These are phyloP conservation scores for Saccharomyces uvarum DNA, from an alignment of 1,139 yeast genomes.

Conservation along the genomic window DNA sequence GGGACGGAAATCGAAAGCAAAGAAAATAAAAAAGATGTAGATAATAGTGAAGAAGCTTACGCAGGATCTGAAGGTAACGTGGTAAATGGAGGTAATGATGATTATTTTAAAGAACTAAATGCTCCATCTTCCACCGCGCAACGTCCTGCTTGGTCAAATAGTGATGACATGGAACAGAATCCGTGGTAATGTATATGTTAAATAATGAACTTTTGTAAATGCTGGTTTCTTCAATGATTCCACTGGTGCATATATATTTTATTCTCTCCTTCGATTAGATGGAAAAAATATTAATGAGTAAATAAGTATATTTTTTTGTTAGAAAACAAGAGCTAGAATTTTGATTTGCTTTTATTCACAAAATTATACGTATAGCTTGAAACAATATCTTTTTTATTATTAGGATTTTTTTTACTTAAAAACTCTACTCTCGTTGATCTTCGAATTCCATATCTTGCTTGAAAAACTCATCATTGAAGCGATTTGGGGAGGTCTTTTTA, in stretches of 20 bases:
- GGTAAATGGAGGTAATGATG: constrained; percentile 4
- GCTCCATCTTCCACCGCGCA: constrained; percentile 22
- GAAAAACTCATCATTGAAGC: constrained; percentile 6
- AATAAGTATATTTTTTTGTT: not conserved
- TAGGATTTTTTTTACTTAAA: not conserved
- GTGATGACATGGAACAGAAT: constrained; percentile 26
- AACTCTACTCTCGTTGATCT: not conserved
- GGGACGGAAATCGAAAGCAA: constrained; percentile 6
- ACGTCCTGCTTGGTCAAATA: constrained; percentile 22
- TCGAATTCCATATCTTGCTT: constrained; percentile 3
- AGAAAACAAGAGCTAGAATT: not conserved
- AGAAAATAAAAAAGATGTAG: constrained; percentile 4
- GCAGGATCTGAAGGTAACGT: constrained; percentile 5
- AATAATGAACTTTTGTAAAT: not conserved
- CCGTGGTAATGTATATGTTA: constrained; percentile 26
- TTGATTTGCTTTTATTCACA: not conserved
- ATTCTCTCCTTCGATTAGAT: not conserved
- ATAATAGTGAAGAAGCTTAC: constrained; percentile 10
- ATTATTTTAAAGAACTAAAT: constrained; percentile 18
- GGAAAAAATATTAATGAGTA: not conserved
- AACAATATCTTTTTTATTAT: not conserved
- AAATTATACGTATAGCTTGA: not conserved
- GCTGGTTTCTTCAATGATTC: not conserved
- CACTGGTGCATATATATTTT: not conserved
- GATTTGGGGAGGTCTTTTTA: constrained; percentile 6